Base-by-base conservation (phyloP, 345 rosid species). In the Aethionema arabicum region DNA sequence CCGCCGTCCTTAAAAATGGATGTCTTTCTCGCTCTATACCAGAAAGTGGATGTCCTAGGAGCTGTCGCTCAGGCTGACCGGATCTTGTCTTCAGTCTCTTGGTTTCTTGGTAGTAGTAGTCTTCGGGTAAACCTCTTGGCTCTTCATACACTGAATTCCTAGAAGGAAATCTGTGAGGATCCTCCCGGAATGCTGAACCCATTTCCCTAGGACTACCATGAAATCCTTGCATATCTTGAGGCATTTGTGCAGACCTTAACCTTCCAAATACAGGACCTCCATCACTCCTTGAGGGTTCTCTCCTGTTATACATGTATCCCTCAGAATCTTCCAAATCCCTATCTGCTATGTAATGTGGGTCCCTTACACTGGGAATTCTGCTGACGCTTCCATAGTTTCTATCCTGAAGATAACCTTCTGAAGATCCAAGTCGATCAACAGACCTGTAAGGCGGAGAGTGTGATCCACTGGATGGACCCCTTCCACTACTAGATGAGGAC, bases 61-160 rank as follows among this genome's bases (percentile, higher is more conserved):
- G 80, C 81, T 86, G 90, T 57, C 77, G 71, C 46, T 89, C 95
- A 15, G 81, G 77, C 78, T 74, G 83, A 71, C 73, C 73, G 53
- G 85, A 70, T 66, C 82, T 69, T 16, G 78, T 85, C 80, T 79
- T 89, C 72, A 76, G 56, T 76, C 82, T 88, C 81, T 92, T 92
- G 46, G 78, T 52, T 51, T 80, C 91, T 48, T 62, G 91, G 64
- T 76, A 64, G 53, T 68, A 60, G 72, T 82, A 77, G 11, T 76
- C 63, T 69, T 86, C 95, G 5, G 85, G 78, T 60, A 81, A 62
- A 67, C 84, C 95, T 92, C 98, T 78, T 33, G 76, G 84, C 71
- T 86, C 96, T 65, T 84, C 90, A 32, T 78, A 82, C 52, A 59
- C 32, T 41, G 81, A 67, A 71, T 54, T 74, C 68, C 76, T 80